Conservation (phyloP, 306 rosid species). For the Oemleria cerasiformis region DNA sequence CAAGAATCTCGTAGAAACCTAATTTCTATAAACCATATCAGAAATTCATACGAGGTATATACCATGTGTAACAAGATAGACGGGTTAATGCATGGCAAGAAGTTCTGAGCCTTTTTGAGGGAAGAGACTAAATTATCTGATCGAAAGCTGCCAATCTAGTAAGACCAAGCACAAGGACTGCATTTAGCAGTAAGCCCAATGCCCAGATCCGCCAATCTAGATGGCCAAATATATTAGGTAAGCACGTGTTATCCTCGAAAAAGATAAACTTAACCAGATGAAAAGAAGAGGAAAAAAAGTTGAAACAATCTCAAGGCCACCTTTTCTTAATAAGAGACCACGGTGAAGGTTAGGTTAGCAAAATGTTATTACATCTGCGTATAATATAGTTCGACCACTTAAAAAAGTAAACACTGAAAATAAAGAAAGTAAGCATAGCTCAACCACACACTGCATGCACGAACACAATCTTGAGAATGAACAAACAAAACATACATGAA, state of each 20-base stretch:
- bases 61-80: background rate
- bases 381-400: background rate
- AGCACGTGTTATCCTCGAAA: background rate
- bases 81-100: background rate
- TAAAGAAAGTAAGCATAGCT: background rate
- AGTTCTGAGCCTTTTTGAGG: background rate
- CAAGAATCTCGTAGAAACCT: background rate
- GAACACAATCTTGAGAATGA: background rate
- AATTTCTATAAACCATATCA: too few relatives aligned
- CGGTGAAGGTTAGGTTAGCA: background rate
- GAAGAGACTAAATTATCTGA: background rate
- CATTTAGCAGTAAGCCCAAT: background rate
- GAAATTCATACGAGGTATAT: background rate
- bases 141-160: background rate
- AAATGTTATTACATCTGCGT: background rate
- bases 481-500: constrained; percentile 1
- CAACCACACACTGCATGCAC: background rate
- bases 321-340: background rate
- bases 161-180: background rate
- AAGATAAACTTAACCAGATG: background rate
- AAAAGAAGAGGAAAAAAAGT: background rate
- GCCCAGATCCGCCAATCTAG: background rate
- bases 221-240: background rate
- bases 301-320: background rate
- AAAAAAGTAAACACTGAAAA: background rate